Base-by-base conservation (phyloP, 257 asterid genomes). In the Asclepias syriaca region DNA sequence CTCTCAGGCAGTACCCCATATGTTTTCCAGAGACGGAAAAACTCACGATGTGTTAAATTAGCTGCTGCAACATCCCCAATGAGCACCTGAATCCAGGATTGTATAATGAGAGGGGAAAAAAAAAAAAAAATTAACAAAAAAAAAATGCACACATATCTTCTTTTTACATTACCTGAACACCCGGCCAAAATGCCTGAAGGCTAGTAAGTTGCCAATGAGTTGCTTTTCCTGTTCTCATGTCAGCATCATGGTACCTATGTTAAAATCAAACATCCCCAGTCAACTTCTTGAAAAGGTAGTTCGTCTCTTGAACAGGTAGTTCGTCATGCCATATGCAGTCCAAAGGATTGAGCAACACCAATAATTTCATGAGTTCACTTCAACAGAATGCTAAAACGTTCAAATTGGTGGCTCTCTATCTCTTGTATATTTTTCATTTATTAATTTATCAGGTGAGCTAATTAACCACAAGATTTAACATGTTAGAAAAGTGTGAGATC, bases 141-240 rank as follows among this genome's bases (percentile, higher is more conserved):
- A 59, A 29, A 54, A 37, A 66, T 21, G 22, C 21, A n/a, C 58
- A 45, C 15, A 8, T 39, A 58, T 69, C n/a, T 19, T 55, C 48
- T 46, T 29, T 15, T 34, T 71, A 39, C 66, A 43, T 61, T 69
- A 88, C 98, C 95, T 94, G 99, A 71, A 94, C 86, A 72, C 97
- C 97, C 10, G 99, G 99, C 97, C 99, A 94, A 81, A 94, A 94
- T 75, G 99, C 99, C 82, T 91, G 99, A 69, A 94, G 96, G 84
- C 99, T 94, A 12, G 97, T 93, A 73, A 94, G 96, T 83, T 94
- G 99, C 99, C 99, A 91, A 74, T 83, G 91, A 32, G 99, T 94
- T 72, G 99, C 92, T 80, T 82, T 80, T 79, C 99, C 99, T 46
- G 96, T 94, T 78, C 97, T 88, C 99, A 94, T 94, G 78, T 94